phyloP scores from a whole-genome alignment of 768 basidiomycete species.

The Suillus hirtellus region DNA sequence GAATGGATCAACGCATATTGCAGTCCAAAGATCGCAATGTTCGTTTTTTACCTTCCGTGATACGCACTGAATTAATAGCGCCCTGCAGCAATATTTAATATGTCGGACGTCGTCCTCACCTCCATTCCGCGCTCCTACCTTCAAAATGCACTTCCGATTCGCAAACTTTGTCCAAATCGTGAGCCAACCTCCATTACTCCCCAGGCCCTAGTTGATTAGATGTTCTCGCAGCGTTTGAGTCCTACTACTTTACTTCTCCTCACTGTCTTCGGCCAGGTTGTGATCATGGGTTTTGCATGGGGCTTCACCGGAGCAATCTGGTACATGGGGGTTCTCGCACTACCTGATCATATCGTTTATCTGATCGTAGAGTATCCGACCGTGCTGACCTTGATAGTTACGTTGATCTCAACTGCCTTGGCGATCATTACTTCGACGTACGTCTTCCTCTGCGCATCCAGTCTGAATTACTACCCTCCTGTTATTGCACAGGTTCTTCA shows the following conservation, averaged over 20 bases:
- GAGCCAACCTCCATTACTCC: background rate
- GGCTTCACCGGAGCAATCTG: background rate
- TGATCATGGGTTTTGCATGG: constrained; percentile 4
- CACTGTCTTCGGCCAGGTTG: background rate
- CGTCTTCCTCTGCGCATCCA: background rate
- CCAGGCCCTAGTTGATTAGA: background rate
- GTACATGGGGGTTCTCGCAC: background rate
- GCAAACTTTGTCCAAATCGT: background rate
- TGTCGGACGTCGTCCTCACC: background rate
- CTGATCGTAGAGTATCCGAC: background rate
- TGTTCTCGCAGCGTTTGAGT: background rate
- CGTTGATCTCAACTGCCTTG: background rate
- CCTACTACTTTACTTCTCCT: background rate
- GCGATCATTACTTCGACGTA: background rate
- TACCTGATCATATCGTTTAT: background rate
- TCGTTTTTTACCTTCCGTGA: background rate
- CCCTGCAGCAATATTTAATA: background rate
- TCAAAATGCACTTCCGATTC: background rate
- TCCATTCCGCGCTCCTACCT: too few species aligned
- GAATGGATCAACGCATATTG: too few species aligned
- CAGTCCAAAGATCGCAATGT: background rate
- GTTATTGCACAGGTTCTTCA: background rate
- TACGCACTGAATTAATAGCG: background rate
- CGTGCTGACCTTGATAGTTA: background rate
- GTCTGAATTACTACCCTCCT: background rate